Percentiles rank a stretch among this genome's conserved stretches.
These are phyloP conservation scores for Psilocybe cubensis DNA, from an alignment of 768 basidiomycete genomes.

Conservation along the genomic window DNA sequence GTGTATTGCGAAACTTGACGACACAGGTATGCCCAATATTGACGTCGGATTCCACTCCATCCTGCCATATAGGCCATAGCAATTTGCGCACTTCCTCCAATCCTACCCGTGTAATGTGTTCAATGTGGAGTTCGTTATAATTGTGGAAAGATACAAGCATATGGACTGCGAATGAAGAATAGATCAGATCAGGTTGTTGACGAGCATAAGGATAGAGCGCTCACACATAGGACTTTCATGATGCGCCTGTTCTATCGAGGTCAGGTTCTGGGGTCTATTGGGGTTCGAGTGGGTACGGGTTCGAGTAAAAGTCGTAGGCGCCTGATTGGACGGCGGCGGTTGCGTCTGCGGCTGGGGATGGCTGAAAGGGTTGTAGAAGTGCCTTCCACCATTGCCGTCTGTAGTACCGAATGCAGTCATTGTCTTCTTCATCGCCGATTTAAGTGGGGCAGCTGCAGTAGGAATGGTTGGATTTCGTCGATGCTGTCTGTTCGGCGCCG, in stretches of 20 bases:
- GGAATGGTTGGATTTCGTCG: slow-evolving; percentile 32
- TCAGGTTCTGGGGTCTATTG: slow-evolving; percentile 19
- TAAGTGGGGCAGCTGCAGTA: slow-evolving; percentile 38
- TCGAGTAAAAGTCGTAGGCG: slow-evolving; percentile 22
- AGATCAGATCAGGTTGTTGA: not conserved
- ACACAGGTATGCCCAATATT: slow-evolving; percentile 53
- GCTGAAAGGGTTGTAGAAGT: slow-evolving; percentile 44
- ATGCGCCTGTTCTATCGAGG: slow-evolving; percentile 15
- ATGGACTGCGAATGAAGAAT: slow-evolving; percentile 52
- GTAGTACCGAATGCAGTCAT: slow-evolving; percentile 25
- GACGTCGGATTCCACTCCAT: slow-evolving; percentile 57
- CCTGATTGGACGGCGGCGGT: slow-evolving; percentile 7
- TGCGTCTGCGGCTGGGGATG: slow-evolving; percentile 10
- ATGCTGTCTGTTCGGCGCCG: slow-evolving; percentile 32
- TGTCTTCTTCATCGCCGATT: slow-evolving; percentile 62
- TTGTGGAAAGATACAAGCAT: slow-evolving; percentile 73
- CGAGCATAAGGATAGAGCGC: not conserved
- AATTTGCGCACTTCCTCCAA: slow-evolving; percentile 60
- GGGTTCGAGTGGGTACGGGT: slow-evolving; percentile 33
- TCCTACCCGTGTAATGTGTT: slow-evolving; percentile 51
- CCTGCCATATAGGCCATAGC: slow-evolving; percentile 68
- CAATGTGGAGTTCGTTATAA: slow-evolving; percentile 64
- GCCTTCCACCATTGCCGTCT: slow-evolving; percentile 36
- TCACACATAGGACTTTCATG: slow-evolving; percentile 16
- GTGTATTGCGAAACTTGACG: slow-evolving; percentile 66